phyloP scores from a whole-genome alignment of 2,329 filamentous ascomycete genomes.

The Dactylellina leptospora region DNA sequence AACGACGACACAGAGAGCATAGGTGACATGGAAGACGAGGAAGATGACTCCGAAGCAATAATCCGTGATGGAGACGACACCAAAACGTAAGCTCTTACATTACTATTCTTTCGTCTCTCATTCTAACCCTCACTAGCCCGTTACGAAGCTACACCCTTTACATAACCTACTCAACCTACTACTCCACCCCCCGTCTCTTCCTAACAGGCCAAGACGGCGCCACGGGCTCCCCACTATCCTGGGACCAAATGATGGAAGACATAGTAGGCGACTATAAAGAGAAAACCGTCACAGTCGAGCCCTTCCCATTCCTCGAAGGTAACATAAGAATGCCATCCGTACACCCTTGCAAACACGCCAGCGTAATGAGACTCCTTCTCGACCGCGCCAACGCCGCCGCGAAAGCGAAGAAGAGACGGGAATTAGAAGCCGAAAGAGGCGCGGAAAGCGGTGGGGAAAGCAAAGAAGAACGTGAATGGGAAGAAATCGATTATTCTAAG shows the following conservation, averaged over 20 bases:
- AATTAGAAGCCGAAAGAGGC: conserved; percentile 52
- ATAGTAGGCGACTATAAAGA: conserved; percentile 97
- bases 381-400: conserved; percentile 93
- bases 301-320: conserved; percentile 93
- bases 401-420: conserved; percentile 72
- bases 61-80: conserved; percentile 71
- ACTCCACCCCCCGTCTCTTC: conserved; percentile 93
- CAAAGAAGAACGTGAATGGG: conserved; percentile 70
- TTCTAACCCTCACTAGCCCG: conserved; percentile 66
- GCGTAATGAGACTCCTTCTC: conserved; percentile 96
- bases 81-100: conserved; percentile 56
- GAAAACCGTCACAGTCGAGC: conserved; percentile 97
- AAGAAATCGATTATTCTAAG: conserved; percentile 64
- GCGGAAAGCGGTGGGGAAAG: conserved; percentile 57
- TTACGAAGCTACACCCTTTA: conserved; percentile 96
- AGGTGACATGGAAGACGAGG: conserved; percentile 97
- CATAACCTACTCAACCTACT: conserved; percentile 97
- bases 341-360: conserved; percentile 95
- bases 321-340: conserved; percentile 95
- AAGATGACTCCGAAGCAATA: conserved; percentile 92
- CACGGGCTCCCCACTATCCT: conserved; percentile 79
- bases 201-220: conserved; percentile 79
- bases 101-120: conserved; percentile 36
- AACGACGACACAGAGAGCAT: conserved; percentile 73
- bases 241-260: conserved; percentile 94